Base-by-base conservation (phyloP, 139 green algal genomes). In the Bryopsis sp. region DNA sequence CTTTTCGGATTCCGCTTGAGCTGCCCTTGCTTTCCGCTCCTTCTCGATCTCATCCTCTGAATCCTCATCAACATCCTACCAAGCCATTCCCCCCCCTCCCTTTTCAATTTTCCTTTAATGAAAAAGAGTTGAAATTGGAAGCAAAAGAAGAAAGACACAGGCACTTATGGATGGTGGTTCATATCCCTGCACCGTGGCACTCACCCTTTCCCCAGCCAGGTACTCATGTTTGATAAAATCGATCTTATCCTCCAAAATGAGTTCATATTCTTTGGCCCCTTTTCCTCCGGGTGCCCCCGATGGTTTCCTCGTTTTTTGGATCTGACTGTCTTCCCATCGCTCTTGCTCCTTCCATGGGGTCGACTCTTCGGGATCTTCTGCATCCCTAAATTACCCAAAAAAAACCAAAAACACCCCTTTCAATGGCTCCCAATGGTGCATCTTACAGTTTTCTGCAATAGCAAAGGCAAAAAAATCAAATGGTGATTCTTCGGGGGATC, bases 161-260 rank as follows among this genome's bases (percentile, higher is more conserved):
- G n/a, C n/a, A n/a, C n/a, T n/a, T n/a, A n/a, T n/a, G n/a, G n/a
- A n/a, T n/a, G n/a, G n/a, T n/a, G n/a, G n/a, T n/a, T n/a, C n/a
- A n/a, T n/a, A n/a, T n/a, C n/a, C n/a, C n/a, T n/a, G n/a, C n/a
- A n/a, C n/a, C n/a, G n/a, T n/a, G n/a, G n/a, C n/a, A n/a, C 50
- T 61, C 22, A 61, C 50, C 43, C 62, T 35, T 37, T 69, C 62
- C 32, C 62, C 62, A 35, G 62, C 54, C 5, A 69, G 37, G 26
- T 69, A 69, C 62, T 69, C 62, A 38, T 69, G 62, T 70, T 90
- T 92, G 36, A 99, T 90, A 77, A 97, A 99, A 19, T 96, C 89
- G n/a, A 98, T 92, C 54, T 89, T 78, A 81, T 99, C 94, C 39
- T 97, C 90, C 74, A 97, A 92, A 48, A 99, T 79, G 29, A 91